Conservation (phyloP, 805 yeast genomes). For the Helenozyma rhizophorensis region DNA sequence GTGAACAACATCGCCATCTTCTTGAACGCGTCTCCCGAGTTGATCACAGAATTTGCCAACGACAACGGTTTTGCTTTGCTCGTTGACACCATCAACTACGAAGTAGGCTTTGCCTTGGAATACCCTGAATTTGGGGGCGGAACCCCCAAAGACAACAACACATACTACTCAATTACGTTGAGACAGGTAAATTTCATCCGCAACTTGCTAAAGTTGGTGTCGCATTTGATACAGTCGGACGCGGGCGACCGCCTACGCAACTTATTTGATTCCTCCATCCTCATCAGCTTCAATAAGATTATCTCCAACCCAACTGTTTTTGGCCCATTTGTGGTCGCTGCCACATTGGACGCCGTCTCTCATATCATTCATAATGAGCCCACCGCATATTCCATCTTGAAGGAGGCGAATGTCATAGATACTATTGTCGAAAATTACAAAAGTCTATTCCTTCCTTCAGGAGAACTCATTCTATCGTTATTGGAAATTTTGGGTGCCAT, state of each 20-base stretch:
- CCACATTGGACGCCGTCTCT: conserved; percentile 59
- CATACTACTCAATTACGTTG: conserved; percentile 50
- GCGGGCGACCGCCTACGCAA: conserved; percentile 83
- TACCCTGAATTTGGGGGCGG: conserved; percentile 57
- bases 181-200: conserved; percentile 49
- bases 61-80: conserved; percentile 61
- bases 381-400: conserved; percentile 74
- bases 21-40: conserved; percentile 41
- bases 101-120: conserved; percentile 58
- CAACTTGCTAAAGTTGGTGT: conserved; percentile 58
- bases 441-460: conserved; percentile 51
- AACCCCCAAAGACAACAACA: conserved; percentile 48
- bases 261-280: conserved; percentile 78
- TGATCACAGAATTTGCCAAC: conserved; percentile 59
- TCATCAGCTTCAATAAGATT: conserved; percentile 56
- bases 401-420: conserved; percentile 72
- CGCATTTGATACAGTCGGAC: conserved; percentile 63
- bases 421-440: conserved; percentile 56
- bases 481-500: conserved; percentile 74
- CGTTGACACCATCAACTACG: conserved; percentile 57
- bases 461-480: conserved; percentile 54
- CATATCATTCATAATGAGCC: conserved; percentile 86
- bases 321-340: conserved; percentile 62
- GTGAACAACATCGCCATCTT: conserved; percentile 51
- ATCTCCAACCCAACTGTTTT: conserved; percentile 53